phyloP scores from a whole-genome alignment of 345 rosid genomes.

The Salix dunnii region DNA sequence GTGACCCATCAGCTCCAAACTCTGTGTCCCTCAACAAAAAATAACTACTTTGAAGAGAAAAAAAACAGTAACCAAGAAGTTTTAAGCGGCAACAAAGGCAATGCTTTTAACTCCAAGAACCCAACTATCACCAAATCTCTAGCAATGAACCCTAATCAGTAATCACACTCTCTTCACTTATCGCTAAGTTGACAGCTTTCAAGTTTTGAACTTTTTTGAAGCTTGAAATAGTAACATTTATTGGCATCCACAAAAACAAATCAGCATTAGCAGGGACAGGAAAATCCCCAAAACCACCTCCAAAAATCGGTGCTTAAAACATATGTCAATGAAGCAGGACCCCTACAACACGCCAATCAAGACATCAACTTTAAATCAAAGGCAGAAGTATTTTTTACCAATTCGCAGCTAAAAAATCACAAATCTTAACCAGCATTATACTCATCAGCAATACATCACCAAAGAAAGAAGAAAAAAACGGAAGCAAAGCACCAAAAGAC shows the following conservation, averaged over 20 bases:
- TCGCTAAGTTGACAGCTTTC: no score
- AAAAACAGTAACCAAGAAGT: no score
- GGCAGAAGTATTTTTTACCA: not conserved
- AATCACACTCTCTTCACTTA: no score
- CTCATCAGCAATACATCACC: not conserved
- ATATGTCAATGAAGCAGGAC: not conserved
- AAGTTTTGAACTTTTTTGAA: no score
- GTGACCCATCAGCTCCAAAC: conserved; percentile 2
- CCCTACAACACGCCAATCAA: not conserved
- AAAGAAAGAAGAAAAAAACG: not conserved
- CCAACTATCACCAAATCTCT: no score
- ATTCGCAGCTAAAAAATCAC: not conserved
- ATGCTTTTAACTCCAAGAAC: no score
- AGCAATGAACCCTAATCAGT: no score
- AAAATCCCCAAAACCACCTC: not conserved
- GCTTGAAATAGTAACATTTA: no score
- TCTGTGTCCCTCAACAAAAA: not conserved
- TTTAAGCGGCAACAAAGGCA: no score
- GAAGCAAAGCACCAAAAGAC: not conserved
- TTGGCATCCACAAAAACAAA: no score
- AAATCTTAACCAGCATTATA: not conserved
- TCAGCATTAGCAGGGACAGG: not conserved
- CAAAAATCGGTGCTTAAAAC: not conserved
- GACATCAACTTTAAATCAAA: not conserved
- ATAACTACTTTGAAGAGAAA: no score